Conservation (phyloP, 2,329 filamentous ascomycete genomes). For the Didymellaceae sp. region DNA sequence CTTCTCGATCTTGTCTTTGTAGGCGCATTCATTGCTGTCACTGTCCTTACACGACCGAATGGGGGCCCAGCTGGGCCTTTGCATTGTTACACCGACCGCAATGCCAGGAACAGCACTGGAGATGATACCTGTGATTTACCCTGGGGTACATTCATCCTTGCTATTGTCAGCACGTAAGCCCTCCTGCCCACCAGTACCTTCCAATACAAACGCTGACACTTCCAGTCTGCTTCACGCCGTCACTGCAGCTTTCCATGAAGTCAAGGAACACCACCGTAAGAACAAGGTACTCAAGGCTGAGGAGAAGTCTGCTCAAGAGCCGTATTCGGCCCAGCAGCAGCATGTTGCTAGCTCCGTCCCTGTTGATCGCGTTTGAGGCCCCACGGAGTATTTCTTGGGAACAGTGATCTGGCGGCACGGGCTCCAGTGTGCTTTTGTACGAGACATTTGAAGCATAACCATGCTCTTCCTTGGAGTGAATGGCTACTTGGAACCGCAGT, state of each 20-base stretch:
- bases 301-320: conserved; percentile 1
- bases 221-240: conserved; percentile 52
- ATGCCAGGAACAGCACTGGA: conserved; percentile 12
- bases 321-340: neutral
- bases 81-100: conserved; percentile 37
- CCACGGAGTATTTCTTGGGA: too few species aligned
- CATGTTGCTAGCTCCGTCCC: neutral
- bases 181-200: neutral
- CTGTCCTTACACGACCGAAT: conserved; percentile 49
- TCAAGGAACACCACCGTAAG: conserved; percentile 33
- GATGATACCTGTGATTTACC: conserved; percentile 49
- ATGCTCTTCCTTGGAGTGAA: too few species aligned
- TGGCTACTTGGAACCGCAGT: too few species aligned
- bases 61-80: conserved; percentile 44
- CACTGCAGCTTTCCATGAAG: conserved; percentile 52
- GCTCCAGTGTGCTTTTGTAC: too few species aligned
- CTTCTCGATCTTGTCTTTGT: conserved; percentile 47
- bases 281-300: conserved; percentile 7
- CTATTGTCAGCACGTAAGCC: conserved; percentile 56
- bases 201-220: neutral
- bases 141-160: conserved; percentile 54
- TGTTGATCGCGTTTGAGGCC: too few species aligned
- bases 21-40: conserved; percentile 54
- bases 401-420: too few species aligned
- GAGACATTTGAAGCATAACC: too few species aligned